These are phyloP conservation scores for Termitomyces sp. DNA, from an alignment of 768 basidiomycete genomes.

Conservation along the genomic window DNA sequence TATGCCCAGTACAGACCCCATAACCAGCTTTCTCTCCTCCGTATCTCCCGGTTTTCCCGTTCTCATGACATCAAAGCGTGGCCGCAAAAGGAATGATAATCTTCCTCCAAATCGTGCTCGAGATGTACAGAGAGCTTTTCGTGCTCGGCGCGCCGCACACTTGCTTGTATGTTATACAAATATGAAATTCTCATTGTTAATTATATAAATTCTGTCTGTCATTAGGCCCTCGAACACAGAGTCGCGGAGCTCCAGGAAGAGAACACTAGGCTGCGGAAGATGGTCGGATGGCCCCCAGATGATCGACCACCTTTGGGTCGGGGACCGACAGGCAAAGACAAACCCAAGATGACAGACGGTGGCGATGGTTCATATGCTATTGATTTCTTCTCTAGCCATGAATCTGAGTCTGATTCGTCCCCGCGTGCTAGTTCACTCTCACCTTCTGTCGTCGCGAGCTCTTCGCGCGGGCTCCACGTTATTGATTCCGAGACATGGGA, in stretches of 20 bases:
- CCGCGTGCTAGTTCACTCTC: slow-evolving; percentile 59
- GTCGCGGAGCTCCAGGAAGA: slow-evolving; percentile 83
- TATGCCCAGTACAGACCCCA: slow-evolving; percentile 28
- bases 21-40: slow-evolving; percentile 19
- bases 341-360: slow-evolving; percentile 48
- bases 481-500: slow-evolving; percentile 52
- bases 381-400: slow-evolving; percentile 33
- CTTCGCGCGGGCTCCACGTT: slow-evolving; percentile 42
- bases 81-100: slow-evolving; percentile 78
- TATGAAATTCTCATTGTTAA: slow-evolving; percentile 37
- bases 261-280: slow-evolving; percentile 67
- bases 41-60: slow-evolving; percentile 23
- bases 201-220: slow-evolving; percentile 21
- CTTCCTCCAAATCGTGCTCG: slow-evolving; percentile 79
- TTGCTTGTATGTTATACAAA: slow-evolving; percentile 52
- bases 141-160: slow-evolving; percentile 84
- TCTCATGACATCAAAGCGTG: slow-evolving; percentile 80
- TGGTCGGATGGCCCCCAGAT: slow-evolving; percentile 70
- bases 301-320: slow-evolving; percentile 69
- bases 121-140: slow-evolving; percentile 87
- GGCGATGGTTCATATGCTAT: slow-evolving; percentile 18
- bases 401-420: slow-evolving; percentile 42
- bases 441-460: slow-evolving; percentile 49
- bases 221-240: slow-evolving; percentile 74
- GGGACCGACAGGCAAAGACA: slow-evolving; percentile 87